Conservation (phyloP, 2,329 filamentous ascomycete genomes). For the Cadophora sp. region DNA sequence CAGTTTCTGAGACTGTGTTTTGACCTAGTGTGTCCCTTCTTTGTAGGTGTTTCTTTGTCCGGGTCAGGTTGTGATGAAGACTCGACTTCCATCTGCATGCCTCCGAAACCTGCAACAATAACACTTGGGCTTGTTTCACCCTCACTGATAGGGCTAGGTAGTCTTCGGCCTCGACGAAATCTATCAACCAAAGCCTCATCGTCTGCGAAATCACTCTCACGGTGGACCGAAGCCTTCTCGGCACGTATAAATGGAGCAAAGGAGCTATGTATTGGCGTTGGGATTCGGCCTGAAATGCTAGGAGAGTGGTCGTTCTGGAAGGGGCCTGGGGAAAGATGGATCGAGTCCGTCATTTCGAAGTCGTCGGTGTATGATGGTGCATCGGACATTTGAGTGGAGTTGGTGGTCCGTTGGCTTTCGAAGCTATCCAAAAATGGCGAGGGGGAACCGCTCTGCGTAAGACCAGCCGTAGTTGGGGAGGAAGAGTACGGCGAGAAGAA, state of each 20-base stretch:
- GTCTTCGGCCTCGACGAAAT: slow-evolving; percentile 38
- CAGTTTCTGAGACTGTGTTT: slow-evolving; percentile 44
- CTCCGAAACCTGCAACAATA: slow-evolving; percentile 39
- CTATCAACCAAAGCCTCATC: slow-evolving; percentile 38
- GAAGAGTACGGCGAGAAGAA: slow-evolving; percentile 39
- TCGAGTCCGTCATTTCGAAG: slow-evolving; percentile 43
- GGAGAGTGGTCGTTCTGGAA: slow-evolving; percentile 41
- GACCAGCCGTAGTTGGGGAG: slow-evolving; percentile 29
- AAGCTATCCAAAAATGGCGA: slow-evolving; percentile 30
- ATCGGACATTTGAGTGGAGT: slow-evolving; percentile 39
- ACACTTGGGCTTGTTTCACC: slow-evolving; percentile 43
- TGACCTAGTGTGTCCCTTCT: slow-evolving; percentile 44
- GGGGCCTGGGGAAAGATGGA: slow-evolving; percentile 40
- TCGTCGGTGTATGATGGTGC: slow-evolving; percentile 40
- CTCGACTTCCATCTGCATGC: slow-evolving; percentile 45
- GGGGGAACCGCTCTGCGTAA: slow-evolving; percentile 30
- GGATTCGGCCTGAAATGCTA: slow-evolving; percentile 41
- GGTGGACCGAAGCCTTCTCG: slow-evolving; percentile 33
- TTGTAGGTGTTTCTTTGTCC: slow-evolving; percentile 38
- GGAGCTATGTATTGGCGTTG: slow-evolving; percentile 45
- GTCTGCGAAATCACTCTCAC: slow-evolving; percentile 35
- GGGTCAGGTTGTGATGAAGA: slow-evolving; percentile 23
- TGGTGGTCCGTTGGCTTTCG: slow-evolving; percentile 27
- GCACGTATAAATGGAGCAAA: slow-evolving; percentile 40
- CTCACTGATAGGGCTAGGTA: slow-evolving; percentile 46